Evolutionary conservation across 2,329 filamentous ascomycete genomes (phyloP).

Genomic region (Colletotrichum navitas): DNA sequence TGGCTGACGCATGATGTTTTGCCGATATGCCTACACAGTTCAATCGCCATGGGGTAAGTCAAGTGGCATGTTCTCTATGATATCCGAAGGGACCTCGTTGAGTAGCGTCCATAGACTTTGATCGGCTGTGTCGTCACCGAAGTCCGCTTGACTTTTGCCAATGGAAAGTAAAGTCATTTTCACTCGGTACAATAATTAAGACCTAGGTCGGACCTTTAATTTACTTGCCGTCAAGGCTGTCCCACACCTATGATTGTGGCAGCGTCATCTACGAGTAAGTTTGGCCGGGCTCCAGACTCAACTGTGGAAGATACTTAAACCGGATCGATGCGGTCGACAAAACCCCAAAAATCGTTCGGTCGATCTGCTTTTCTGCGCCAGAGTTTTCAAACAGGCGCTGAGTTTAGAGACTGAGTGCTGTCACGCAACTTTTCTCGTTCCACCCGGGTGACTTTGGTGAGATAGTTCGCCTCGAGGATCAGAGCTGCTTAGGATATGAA

Average conservation of each 20-base stretch:
- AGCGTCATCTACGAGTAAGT: background rate
- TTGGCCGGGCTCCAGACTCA: background rate
- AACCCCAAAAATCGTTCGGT: slow-evolving; percentile 22
- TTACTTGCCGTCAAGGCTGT: background rate
- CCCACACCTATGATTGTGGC: background rate
- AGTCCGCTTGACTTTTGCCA: slow-evolving; percentile 14
- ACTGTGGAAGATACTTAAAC: slow-evolving; percentile 18
- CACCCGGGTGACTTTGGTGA: background rate
- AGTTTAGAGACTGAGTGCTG: slow-evolving; percentile 29
- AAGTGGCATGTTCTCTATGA: slow-evolving; percentile 26
- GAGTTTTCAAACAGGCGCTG: slow-evolving; percentile 3
- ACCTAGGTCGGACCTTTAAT: background rate
- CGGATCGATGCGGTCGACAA: slow-evolving; percentile 27
- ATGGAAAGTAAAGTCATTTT: slow-evolving; percentile 28
- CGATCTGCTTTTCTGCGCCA: slow-evolving; percentile 23
- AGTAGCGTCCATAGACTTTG: slow-evolving; percentile 18
- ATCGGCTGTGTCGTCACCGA: background rate
- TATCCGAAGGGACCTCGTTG: slow-evolving; percentile 9
- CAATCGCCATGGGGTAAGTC: slow-evolving; percentile 19
- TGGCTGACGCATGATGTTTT: background rate
- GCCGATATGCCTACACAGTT: background rate
- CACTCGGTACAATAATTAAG: slow-evolving; percentile 1
- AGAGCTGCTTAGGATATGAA: slow-evolving; percentile 60
- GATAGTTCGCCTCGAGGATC: slow-evolving; percentile 54
- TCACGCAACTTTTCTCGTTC: slow-evolving; percentile 19